Percentiles rank a stretch among this genome's conserved stretches.
These are phyloP conservation scores for Rhinocladiella mackenziei DNA, from an alignment of 2,329 filamentous ascomycete genomes.

Conservation along the genomic window DNA sequence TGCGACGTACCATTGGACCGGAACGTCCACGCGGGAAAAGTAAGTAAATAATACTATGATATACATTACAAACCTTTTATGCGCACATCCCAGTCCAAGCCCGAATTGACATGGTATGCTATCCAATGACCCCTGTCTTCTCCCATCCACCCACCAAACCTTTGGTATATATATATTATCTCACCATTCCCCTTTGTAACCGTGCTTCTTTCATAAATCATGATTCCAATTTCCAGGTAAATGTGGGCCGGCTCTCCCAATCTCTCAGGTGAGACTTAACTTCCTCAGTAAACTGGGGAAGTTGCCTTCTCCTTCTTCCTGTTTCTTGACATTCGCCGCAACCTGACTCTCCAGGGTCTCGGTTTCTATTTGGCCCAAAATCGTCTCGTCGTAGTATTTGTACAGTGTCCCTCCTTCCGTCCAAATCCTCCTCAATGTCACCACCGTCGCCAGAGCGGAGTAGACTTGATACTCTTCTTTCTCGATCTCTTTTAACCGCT, in stretches of 20 bases:
- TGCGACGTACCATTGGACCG: no score
- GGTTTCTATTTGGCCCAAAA: conserved; percentile 52
- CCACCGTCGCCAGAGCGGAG: conserved; percentile 50
- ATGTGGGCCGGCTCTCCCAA: neutral
- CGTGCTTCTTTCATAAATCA: conserved; percentile 2
- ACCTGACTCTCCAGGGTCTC: conserved; percentile 49
- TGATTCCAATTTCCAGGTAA: no score
- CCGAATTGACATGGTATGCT: no score
- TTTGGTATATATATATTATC: no score
- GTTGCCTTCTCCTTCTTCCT: conserved; percentile 26
- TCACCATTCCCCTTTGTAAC: neutral
- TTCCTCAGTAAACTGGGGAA: conserved; percentile 29
- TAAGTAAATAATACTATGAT: no score
- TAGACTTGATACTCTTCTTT: conserved; percentile 55
- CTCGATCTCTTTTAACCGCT: conserved; percentile 55
- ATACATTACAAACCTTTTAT: no score
- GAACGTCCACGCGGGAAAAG: no score
- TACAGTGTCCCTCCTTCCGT: conserved; percentile 68
- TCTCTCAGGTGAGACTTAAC: conserved; percentile 21
- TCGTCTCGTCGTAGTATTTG: conserved; percentile 61
- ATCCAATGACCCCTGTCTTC: no score
- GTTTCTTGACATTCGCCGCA: conserved; percentile 25
- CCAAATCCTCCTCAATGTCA: conserved; percentile 68
- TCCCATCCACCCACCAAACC: no score
- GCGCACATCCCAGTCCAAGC: no score